These are phyloP conservation scores for Xylariaceae sp. DNA, from an alignment of 2,329 filamentous ascomycete genomes.

Conservation along the genomic window DNA sequence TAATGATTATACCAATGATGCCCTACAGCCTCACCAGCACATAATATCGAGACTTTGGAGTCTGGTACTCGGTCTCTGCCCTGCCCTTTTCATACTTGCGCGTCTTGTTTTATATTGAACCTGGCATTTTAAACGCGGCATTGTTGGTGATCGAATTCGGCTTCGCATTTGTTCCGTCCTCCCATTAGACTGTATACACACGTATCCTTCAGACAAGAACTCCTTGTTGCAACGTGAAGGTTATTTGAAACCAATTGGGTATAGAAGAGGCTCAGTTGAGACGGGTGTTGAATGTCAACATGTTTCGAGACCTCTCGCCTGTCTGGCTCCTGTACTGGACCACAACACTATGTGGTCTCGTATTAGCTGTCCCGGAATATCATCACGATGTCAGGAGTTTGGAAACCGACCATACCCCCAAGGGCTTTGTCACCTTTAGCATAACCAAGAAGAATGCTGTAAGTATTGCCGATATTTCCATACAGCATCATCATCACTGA, in stretches of 20 bases:
- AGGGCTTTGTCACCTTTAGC: conserved; percentile 37
- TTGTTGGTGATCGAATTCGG: conserved; percentile 13
- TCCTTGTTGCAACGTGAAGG: not conserved
- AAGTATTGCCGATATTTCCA: conserved; percentile 19
- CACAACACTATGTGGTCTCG: conserved; percentile 44
- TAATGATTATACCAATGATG: conserved; percentile 22
- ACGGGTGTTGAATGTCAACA: conserved; percentile 21
- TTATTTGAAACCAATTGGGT: conserved; percentile 3
- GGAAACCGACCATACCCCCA: conserved; percentile 9
- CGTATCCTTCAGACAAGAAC: conserved; percentile 4
- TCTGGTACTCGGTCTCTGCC: conserved; percentile 28
- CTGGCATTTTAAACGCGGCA: conserved; percentile 8
- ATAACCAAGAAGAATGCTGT: conserved; percentile 38
- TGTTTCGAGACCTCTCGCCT: conserved; percentile 32
- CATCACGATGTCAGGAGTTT: conserved; percentile 14
- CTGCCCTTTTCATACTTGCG: conserved; percentile 12
- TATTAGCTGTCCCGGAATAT: conserved; percentile 31
- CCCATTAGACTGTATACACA: conserved; percentile 8
- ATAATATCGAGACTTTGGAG: conserved; percentile 31
- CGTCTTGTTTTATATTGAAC: not conserved
- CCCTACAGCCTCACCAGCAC: conserved; percentile 23
- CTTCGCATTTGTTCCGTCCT: conserved; percentile 1
- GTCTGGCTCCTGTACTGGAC: conserved; percentile 46
- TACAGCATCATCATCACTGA: conserved; percentile 16
- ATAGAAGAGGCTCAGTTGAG: conserved; percentile 11